A percentile compares a stretch with the other conserved stretches of the same genome.
Conservation (phyloP, 1,284 basidiomycete species). For the Bjerkandera adusta region DNA sequence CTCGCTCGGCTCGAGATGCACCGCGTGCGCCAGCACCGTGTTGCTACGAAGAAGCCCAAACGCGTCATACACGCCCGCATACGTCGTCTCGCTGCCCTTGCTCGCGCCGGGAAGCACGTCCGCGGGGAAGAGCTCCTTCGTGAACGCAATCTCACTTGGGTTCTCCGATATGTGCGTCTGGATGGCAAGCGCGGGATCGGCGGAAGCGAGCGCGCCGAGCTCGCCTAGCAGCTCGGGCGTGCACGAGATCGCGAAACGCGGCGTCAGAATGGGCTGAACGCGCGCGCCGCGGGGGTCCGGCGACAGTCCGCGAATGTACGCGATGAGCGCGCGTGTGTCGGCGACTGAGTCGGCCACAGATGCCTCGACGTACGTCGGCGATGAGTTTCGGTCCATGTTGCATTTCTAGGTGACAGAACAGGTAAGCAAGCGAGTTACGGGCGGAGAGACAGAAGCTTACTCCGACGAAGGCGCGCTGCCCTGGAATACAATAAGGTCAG, state of each 20-base stretch:
- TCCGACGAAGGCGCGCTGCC: conserved; percentile 88
- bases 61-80: conserved; percentile 82
- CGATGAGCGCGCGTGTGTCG: conserved; percentile 66
- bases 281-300: conserved; percentile 37
- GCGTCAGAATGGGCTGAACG: conserved; percentile 90
- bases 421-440: neutral
- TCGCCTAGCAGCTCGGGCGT: conserved; percentile 66
- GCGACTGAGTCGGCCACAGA: conserved; percentile 55
- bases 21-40: conserved; percentile 88
- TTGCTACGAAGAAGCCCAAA: conserved; percentile 75
- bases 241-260: conserved; percentile 95
- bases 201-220: conserved; percentile 60
- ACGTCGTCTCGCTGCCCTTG: conserved; percentile 39
- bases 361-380: conserved; percentile 72
- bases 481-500: conserved; percentile 32
- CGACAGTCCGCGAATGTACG: conserved; percentile 59
- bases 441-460: conserved; percentile 38
- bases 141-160: conserved; percentile 67
- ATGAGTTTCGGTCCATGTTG: conserved; percentile 86
- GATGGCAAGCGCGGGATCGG: conserved; percentile 64
- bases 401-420: conserved; percentile 65
- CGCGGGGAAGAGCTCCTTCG: conserved; percentile 57
- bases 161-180: conserved; percentile 97
- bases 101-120: conserved; percentile 1
- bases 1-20: conserved; percentile 77